phyloP scores from a whole-genome alignment of 225 moss, liverwort and hornwort genomes.

The Polytrichum commune region DNA sequence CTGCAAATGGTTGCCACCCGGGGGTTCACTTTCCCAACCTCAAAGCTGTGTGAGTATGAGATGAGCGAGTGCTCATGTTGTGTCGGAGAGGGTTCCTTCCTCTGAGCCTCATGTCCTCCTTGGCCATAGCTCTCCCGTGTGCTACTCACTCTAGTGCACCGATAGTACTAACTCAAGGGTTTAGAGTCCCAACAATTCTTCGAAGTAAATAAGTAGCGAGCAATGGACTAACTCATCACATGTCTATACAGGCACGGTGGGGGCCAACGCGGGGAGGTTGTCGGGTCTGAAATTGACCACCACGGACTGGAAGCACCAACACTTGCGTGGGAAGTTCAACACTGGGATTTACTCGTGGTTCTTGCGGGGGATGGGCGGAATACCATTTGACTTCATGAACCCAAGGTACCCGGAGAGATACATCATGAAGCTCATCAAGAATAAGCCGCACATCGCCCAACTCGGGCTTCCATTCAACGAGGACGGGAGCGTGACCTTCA shows the following conservation, averaged over 20 bases:
- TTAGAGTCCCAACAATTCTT: too few species aligned
- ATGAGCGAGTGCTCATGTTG: too few species aligned
- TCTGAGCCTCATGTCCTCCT: too few species aligned
- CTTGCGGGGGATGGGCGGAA: background rate
- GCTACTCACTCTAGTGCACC: too few species aligned
- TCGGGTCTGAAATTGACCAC: background rate
- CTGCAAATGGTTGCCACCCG: too few species aligned
- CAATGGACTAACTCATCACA: too few species aligned
- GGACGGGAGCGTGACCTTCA: slow-evolving; percentile 8
- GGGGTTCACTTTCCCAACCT: too few species aligned
- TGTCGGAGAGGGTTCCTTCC: too few species aligned
- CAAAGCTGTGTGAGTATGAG: too few species aligned
- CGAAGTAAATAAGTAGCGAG: too few species aligned
- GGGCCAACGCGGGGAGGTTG: background rate
- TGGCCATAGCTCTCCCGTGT: too few species aligned
- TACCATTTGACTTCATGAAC: slow-evolving; percentile 7
- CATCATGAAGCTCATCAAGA: background rate
- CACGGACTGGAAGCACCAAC: slow-evolving; percentile 9
- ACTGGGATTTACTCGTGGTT: slow-evolving; percentile 2
- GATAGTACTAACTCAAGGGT: too few species aligned
- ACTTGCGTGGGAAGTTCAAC: background rate
- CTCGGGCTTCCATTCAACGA: slow-evolving; percentile 8
- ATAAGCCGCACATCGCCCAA: background rate
- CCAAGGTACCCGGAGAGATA: background rate
- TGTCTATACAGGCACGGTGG: background rate